A percentile compares a stretch with the other conserved stretches of the same genome.
phyloP scores from a whole-genome alignment of 768 basidiomycete species.

The Tulasnella sp. region DNA sequence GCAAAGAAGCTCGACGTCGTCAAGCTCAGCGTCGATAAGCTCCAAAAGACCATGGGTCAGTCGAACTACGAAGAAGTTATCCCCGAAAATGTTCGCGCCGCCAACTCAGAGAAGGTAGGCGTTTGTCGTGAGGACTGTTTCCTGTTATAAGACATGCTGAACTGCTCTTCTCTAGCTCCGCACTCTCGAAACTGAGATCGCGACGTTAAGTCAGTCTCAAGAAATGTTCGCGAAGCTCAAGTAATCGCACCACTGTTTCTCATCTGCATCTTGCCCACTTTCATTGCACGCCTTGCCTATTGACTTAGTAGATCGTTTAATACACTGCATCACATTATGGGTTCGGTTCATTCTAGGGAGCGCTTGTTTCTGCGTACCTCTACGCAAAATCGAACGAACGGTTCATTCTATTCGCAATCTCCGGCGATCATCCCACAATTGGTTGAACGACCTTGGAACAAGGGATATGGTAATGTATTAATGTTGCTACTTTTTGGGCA shows the following conservation, averaged over 20 bases:
- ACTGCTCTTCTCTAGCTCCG: slow-evolving; percentile 38
- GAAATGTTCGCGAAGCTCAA: slow-evolving; percentile 50
- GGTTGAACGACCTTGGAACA: no score
- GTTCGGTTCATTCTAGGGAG: not conserved
- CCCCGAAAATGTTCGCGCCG: slow-evolving; percentile 58
- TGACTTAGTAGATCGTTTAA: not conserved
- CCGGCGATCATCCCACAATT: no score
- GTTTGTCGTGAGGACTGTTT: slow-evolving; percentile 17
- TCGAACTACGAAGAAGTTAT: slow-evolving; percentile 71
- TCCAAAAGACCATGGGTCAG: slow-evolving; percentile 57
- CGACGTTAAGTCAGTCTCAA: slow-evolving; percentile 56
- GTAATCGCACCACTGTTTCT: no score
- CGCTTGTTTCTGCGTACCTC: no score
- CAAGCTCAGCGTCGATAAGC: slow-evolving; percentile 58
- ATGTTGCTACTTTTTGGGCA: not conserved
- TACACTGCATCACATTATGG: not conserved
- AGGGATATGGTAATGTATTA: not conserved
- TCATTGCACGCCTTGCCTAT: not conserved
- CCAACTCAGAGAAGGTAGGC: slow-evolving; percentile 75
- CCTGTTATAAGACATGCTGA: not conserved
- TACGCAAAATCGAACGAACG: no score
- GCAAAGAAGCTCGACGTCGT: slow-evolving; percentile 80
- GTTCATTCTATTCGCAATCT: no score
- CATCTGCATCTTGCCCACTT: not conserved
- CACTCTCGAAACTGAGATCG: slow-evolving; percentile 68